Base-by-base conservation (phyloP, 306 rosid genomes). In the Lithocarpus polystachyus region DNA sequence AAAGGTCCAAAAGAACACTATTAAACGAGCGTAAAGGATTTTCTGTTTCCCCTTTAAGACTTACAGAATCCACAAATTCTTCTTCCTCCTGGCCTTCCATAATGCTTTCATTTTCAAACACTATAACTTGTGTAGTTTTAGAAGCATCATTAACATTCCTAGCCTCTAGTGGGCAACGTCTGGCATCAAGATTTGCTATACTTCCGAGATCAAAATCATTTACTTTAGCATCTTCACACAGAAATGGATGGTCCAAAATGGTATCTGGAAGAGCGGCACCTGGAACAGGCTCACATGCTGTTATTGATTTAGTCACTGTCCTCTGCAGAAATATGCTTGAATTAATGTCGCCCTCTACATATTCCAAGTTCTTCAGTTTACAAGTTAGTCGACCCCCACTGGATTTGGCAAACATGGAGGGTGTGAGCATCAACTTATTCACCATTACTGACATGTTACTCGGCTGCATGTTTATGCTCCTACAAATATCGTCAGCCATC, bases 81-180 rank as follows among this genome's bases (percentile, higher is more conserved):
- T 71, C 77, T 54, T 71, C 68, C 70, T 75, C 57, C 33, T 70
- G 61, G 52, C 74, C 61, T 84, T 71, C 74, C 62, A 68, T 45
- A 76, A 60, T 62, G 52, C 61, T 72, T 73, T 73, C 77, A 59
- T 69, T 53, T 60, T 68, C 75, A 70, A 57, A 6, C 15, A 72
- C 12, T 35, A 69, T 28, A 57, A 59, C 28, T 35, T 69, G n/a
- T 67, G 45, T 3, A 33, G 1, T 82, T 75, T 43, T 60, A 23
- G n/a, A 48, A 18, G 18, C 64, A 20, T 52, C 71, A 56, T 31
- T 71, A 19, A 62, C 67, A 37, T 74, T 56, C 56, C 60, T 77
- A 74, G 17, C 81, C 59, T 37, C 59, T 64, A 72, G 15, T 35
- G 28, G 45, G 56, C 3, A 68, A 20, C n/a, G 10, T 53, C 23